These are phyloP conservation scores for Karstenula rhodostoma DNA, from an alignment of 2,329 filamentous ascomycete species.

Conservation along the genomic window DNA sequence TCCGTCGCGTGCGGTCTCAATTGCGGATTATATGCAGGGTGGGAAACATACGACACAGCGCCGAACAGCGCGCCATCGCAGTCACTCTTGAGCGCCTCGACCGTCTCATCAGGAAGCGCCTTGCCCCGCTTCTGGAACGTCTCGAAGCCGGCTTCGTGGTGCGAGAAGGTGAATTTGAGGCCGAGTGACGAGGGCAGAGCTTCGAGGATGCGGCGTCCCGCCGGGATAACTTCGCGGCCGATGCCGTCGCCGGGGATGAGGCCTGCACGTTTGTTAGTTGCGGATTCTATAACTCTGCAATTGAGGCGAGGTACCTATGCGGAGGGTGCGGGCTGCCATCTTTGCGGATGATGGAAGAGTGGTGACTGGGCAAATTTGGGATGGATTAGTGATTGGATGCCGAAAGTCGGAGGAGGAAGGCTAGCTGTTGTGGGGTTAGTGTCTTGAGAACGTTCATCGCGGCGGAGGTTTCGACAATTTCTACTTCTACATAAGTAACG, in stretches of 20 bases:
- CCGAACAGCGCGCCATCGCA: constrained; percentile 97
- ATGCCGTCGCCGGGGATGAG: constrained; percentile 98
- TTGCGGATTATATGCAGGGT: not conserved
- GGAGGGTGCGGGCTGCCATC: constrained; percentile 43
- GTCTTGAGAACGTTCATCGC: not conserved
- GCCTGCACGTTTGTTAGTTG: constrained; percentile 60
- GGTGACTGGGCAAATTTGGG: constrained; percentile 20
- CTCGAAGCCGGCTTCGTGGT: constrained; percentile 92
- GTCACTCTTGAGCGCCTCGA: constrained; percentile 85
- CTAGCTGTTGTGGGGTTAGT: constrained; percentile 10
- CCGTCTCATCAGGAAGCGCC: constrained; percentile 88
- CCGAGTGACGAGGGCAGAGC: constrained; percentile 89
- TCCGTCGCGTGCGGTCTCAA: not conserved
- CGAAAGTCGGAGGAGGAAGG: constrained; percentile 18
- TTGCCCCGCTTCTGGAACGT: constrained; percentile 89
- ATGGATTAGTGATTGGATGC: constrained; percentile 5
- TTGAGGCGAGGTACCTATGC: constrained; percentile 31
- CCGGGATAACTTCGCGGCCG: constrained; percentile 96
- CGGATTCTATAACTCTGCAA: not conserved
- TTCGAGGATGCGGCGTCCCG: constrained; percentile 90
- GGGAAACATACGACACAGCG: constrained; percentile 73
- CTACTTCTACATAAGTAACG: too few relatives aligned
- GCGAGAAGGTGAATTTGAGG: constrained; percentile 91
- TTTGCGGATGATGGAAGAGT: constrained; percentile 15
- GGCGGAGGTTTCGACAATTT: too few relatives aligned